phyloP scores from a whole-genome alignment of 257 asterid genomes.

The Schizonepeta tenuifolia region DNA sequence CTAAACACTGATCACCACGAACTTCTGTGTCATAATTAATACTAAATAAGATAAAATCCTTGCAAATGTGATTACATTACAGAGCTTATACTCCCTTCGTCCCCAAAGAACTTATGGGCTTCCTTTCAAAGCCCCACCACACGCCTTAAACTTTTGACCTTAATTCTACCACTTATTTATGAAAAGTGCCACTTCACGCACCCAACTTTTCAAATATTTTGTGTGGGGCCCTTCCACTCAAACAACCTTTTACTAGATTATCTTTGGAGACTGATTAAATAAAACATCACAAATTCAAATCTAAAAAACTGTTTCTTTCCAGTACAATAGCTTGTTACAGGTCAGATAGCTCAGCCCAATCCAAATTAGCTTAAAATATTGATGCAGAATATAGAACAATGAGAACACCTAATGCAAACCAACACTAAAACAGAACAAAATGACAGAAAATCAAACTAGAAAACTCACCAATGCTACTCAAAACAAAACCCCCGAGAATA shows the following conservation, averaged over 20 bases:
- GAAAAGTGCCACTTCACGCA: too few species aligned
- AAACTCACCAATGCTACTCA: slow-evolving; percentile 67
- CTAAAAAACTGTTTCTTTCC: background rate
- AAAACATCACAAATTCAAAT: slow-evolving; percentile 6
- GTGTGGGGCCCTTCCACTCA: too few species aligned
- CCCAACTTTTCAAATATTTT: too few species aligned
- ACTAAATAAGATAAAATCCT: background rate
- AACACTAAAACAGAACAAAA: background rate
- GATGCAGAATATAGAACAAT: background rate
- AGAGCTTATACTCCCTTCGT: background rate
- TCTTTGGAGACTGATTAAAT: too few species aligned
- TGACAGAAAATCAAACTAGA: background rate
- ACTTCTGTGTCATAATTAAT: background rate
- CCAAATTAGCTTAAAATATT: background rate
- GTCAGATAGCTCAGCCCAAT: background rate
- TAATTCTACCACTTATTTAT: too few species aligned
- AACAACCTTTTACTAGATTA: too few species aligned
- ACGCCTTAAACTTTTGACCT: too few species aligned
- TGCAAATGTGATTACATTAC: background rate
- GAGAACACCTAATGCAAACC: background rate
- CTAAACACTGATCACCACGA: background rate
- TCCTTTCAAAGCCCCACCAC: too few species aligned
- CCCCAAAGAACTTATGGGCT: too few species aligned
- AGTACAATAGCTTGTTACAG: background rate
- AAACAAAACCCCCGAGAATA: slow-evolving; percentile 71